Conservation (phyloP, 768 basidiomycete genomes). For the Guyanaporus albipodus region DNA sequence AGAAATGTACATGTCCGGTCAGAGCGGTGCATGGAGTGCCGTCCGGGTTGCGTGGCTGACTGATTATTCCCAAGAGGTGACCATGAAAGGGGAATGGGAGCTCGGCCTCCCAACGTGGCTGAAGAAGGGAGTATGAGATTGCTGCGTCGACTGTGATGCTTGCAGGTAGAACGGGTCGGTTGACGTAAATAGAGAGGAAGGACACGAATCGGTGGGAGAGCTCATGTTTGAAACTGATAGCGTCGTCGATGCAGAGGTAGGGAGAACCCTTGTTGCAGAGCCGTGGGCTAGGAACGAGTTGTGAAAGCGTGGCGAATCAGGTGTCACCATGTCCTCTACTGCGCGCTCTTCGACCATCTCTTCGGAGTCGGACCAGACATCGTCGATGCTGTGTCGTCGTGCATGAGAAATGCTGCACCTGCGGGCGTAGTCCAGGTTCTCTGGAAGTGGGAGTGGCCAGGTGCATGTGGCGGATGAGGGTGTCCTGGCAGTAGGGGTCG, state of each 20-base stretch:
- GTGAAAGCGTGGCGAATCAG: constrained; percentile 30
- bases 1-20: constrained; percentile 6
- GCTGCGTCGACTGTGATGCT: constrained; percentile 36
- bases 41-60: not conserved
- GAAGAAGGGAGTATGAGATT: constrained; percentile 33
- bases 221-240: constrained; percentile 9
- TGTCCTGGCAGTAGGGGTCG: constrained; percentile 37
- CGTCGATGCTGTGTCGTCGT: constrained; percentile 25
- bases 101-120: constrained; percentile 35
- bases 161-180: constrained; percentile 51
- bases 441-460: constrained; percentile 28
- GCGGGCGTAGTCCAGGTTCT: constrained; percentile 22
- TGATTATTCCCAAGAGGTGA: constrained; percentile 26
- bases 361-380: constrained; percentile 30
- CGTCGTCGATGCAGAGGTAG: constrained; percentile 19
- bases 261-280: constrained; percentile 18
- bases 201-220: constrained; percentile 22
- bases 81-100: constrained; percentile 39
- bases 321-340: constrained; percentile 43
- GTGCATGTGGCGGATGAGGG: constrained; percentile 28
- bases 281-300: constrained; percentile 17
- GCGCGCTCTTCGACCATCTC: constrained; percentile 43
- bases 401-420: constrained; percentile 28
- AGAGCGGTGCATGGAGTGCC: not conserved
- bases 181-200: constrained; percentile 38